A percentile compares a stretch with the other conserved stretches of the same genome.
These are phyloP conservation scores for Durusdinium trenchii DNA, from an alignment of 73 alveolate genomes.

Conservation along the genomic window DNA sequence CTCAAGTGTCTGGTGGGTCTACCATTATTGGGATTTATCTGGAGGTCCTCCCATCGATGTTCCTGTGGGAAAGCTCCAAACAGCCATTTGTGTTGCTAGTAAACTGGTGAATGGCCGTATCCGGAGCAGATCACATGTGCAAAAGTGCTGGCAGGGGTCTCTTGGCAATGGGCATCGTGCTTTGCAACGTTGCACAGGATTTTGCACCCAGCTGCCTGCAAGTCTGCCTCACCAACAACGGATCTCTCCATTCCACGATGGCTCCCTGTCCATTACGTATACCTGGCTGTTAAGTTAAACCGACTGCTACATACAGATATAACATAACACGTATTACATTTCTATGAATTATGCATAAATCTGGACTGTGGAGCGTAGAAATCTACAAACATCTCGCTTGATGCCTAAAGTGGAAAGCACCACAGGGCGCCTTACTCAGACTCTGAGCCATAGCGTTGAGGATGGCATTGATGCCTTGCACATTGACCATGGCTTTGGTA, in stretches of 20 bases:
- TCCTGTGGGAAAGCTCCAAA: no score
- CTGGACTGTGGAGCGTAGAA: neutral
- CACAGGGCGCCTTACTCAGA: neutral
- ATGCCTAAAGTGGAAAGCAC: neutral
- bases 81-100: no score
- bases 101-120: no score
- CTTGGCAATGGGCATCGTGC: constrained; percentile 74
- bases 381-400: neutral
- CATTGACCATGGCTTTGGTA: constrained; percentile 40
- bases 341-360: neutral
- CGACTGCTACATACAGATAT: neutral
- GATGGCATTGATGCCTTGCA: constrained; percentile 13
- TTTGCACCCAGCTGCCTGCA: constrained; percentile 80
- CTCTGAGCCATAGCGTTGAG: constrained; percentile 2
- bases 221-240: constrained; percentile 42
- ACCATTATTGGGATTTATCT: no score
- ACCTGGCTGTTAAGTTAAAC: no score
- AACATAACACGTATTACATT: neutral
- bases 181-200: constrained; percentile 88
- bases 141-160: constrained; percentile 19
- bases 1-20: no score
- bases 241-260: no score
- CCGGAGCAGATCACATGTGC: no score
- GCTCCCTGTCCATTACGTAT: no score
- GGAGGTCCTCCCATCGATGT: no score